Conservation (phyloP, 148 eudicot genomes). For the Fagopyrum esculentum region DNA sequence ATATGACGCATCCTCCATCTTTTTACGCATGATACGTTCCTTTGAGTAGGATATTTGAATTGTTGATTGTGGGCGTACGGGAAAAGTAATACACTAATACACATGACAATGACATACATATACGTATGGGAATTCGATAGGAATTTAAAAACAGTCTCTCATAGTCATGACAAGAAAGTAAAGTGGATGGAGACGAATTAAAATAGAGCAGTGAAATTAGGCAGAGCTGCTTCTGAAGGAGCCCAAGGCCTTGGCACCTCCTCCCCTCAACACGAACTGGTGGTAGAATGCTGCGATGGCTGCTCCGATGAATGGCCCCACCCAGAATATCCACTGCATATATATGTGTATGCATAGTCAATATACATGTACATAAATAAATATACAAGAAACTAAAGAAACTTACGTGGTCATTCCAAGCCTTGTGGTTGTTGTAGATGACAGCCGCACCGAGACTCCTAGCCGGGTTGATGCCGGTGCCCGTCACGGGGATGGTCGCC, state of each 20-base stretch:
- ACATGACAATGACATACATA: too few relatives aligned
- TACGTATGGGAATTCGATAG: too few relatives aligned
- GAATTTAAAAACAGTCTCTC: too few relatives aligned
- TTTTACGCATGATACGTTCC: too few relatives aligned
- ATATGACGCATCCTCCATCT: too few relatives aligned
- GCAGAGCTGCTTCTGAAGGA: slow-evolving; percentile 31
- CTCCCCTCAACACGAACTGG: slow-evolving; percentile 34
- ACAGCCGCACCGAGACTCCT: slow-evolving; percentile 24
- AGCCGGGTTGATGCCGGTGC: slow-evolving; percentile 28
- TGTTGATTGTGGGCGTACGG: too few relatives aligned
- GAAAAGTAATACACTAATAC: too few relatives aligned
- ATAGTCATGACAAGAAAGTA: too few relatives aligned
- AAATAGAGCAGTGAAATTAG: neutral
- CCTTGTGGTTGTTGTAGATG: slow-evolving; percentile 21
- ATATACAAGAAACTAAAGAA: neutral
- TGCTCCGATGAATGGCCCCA: slow-evolving; percentile 51
- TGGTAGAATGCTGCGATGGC: slow-evolving; percentile 50
- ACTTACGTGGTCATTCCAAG: slow-evolving; percentile 24
- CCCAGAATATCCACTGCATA: slow-evolving; percentile 51
- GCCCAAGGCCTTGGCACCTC: slow-evolving; percentile 35
- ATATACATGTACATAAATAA: neutral
- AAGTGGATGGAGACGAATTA: neutral
- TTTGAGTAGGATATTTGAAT: too few relatives aligned
- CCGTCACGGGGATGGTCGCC: slow-evolving; percentile 25
- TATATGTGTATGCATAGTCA: neutral